These are phyloP conservation scores for Chytriomyces confervae DNA, from an alignment of 192 early-diverging fungal genomes.

Conservation along the genomic window DNA sequence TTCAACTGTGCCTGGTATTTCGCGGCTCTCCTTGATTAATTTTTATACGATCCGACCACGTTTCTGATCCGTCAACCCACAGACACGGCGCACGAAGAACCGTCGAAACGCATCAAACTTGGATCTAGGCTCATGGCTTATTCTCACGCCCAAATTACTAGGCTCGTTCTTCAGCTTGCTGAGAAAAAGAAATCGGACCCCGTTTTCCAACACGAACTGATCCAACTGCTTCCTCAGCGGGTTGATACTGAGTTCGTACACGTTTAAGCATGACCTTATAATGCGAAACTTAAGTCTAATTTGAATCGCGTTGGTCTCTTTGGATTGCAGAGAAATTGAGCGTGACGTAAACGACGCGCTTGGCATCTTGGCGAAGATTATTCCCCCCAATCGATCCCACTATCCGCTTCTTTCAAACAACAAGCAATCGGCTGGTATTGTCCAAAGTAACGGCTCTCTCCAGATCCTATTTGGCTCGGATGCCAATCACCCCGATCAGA, in stretches of 20 bases:
- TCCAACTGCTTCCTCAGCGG: neutral
- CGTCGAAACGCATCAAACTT: conserved; percentile 1
- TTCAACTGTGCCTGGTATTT: no score
- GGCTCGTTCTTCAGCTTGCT: conserved; percentile 21
- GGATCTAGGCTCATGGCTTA: conserved; percentile 17
- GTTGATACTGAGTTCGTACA: neutral
- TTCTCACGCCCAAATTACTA: conserved; percentile 26
- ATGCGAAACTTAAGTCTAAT: no score
- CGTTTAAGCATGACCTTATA: no score
- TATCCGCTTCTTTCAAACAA: no score
- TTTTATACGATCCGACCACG: no score
- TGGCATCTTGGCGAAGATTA: neutral
- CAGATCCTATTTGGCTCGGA: neutral
- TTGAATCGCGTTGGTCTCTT: neutral
- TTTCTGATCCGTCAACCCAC: no score
- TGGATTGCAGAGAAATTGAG: conserved; percentile 9
- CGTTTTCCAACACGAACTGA: neutral
- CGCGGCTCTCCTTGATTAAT: no score
- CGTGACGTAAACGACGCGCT: neutral
- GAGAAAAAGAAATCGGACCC: neutral
- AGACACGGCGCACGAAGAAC: no score
- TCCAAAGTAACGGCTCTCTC: neutral
- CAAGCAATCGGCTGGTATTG: no score
- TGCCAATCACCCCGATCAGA: neutral
- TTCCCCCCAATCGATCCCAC: neutral